phyloP scores from a whole-genome alignment of 352 stramenopile species.

The Phytophthora pluvialis region DNA sequence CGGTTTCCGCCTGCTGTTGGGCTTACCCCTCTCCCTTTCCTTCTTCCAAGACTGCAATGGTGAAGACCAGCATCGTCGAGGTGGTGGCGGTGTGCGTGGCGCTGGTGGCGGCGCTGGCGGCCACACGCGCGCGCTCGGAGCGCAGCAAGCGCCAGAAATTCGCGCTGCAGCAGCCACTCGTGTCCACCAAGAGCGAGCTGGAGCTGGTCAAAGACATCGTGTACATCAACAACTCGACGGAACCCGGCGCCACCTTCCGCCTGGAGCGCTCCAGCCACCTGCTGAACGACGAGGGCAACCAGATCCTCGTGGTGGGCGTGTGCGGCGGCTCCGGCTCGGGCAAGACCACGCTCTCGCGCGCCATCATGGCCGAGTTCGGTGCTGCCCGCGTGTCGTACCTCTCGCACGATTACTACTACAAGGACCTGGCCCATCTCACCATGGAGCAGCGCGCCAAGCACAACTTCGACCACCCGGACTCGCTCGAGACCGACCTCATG shows the following conservation, averaged over 20 bases:
- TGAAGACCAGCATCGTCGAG: conserved; percentile 53
- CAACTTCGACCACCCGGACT: conserved; percentile 98
- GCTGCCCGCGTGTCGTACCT: conserved; percentile 93
- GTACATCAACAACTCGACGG: conserved; percentile 81
- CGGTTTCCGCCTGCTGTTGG: neutral
- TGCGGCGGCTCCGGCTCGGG: conserved; percentile 92
- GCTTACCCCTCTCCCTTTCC: conserved; percentile 9
- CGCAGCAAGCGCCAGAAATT: conserved; percentile 45
- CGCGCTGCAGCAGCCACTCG: conserved; percentile 50
- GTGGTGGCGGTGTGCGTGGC: conserved; percentile 52
- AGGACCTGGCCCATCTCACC: conserved; percentile 89
- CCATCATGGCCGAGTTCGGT: conserved; percentile 91
- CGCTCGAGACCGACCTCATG: conserved; percentile 95
- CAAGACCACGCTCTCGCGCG: conserved; percentile 92
- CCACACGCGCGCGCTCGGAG: conserved; percentile 56
- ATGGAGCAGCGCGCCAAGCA: conserved; percentile 89
- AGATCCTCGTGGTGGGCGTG: conserved; percentile 92
- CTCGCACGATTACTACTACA: conserved; percentile 98
- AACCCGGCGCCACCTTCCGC: conserved; percentile 48
- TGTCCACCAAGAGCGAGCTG: conserved; percentile 64
- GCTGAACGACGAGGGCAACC: conserved; percentile 61
- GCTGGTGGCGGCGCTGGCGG: conserved; percentile 53
- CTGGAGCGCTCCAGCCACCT: conserved; percentile 43
- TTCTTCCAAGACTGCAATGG: conserved; percentile 33
- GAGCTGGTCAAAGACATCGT: conserved; percentile 87